Base-by-base conservation (phyloP, 2,329 filamentous ascomycete genomes). In the Teratosphaeria destructans region DNA sequence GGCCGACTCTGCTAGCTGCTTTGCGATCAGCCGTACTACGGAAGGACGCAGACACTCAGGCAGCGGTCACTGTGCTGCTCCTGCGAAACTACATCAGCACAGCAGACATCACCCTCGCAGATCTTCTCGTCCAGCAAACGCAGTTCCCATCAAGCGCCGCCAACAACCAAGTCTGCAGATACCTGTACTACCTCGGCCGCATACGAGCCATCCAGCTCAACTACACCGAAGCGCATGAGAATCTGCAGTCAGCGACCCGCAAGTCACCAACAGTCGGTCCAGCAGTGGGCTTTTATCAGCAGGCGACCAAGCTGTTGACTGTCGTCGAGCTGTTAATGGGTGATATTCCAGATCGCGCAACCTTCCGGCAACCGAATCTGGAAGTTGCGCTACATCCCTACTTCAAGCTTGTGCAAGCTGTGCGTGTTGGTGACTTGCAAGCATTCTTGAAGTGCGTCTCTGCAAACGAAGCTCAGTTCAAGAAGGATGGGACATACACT, bases 321-420 rank as follows among this genome's bases (percentile, higher is more conserved):
- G 91, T 99, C 23, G 94, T 99, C 12, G 93, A 99, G 79, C 81
- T 99, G 62, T 79, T 99, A 64, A 99, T 99, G 94, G 94, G 94
- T 64, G 94, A 99, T 71, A 99, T 99, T 66, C 94, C 94, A 34
- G 93, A 97, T 70, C 89, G 94, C 61, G 88, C 91, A 16, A 88
- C 93, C 59, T 99, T 99, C 85, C 89, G 94, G 60, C 89, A 94
- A 71, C 85, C 91, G 1, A 86, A 85, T 60, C 85, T 97, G 69
- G 94, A 97, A 78, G 84, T 87, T 66, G 85, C 93, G 19, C 82
- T 99, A 62, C 87, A 92, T 72, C 93, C 94, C 2, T 99, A 99
- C 79, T 89, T 99, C 75, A 81, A 92, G 61, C 85, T 99, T 55
- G 92, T 97, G 3, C 91, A 95, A 74, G 92, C 94, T 34, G 94